Evolutionary conservation across 192 early-diverging fungal species (phyloP), one percentile per base, ranked within the genome.

Genomic region (Linnemannia schmuckeri): DNA sequence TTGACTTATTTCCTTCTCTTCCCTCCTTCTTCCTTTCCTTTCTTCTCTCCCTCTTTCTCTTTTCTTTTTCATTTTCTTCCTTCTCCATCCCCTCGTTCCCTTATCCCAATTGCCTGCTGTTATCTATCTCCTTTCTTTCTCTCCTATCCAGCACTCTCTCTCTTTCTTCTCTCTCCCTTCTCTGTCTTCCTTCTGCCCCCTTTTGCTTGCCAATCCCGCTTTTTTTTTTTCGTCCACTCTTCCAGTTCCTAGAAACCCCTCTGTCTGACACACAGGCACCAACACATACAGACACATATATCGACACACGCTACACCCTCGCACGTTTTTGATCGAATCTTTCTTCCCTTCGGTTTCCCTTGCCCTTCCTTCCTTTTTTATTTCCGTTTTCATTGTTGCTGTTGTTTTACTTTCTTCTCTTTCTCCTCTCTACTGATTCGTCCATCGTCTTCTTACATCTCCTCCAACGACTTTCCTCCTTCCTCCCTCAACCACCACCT

Each of bases 361-460:
- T 57, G 2, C 33, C 46, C 41, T 61, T 41, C 17, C 35, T 76
- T n/a, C 6, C 49, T 42, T 40, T 46, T n/a, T 33, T 70, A 63
- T 10, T 77, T 63, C 38, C 7, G 35, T 46, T n/a, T 52, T 57
- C 70, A 77, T 68, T 44, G 3, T 33, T 17, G 13, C 20, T 75
- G 17, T 63, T 55, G 13, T 22, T 15, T 22, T 20, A n/a, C 20
- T 20, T 76, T 35, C 41, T 55, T 76, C 69, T 46, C 30, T 63
- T 37, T 17, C 18, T 42, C 22, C 10, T 42, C 17, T 20, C 66
- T 57, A 61, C 54, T 57, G 52, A 55, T 75, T 40, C 22, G 42
- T n/a, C 46, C 33, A n/a, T 57, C 70, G 73, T 70, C 41, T 69
- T 0, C 73, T 38, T 22, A 70, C 73, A 70, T 70, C 61, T 81